Conservation (phyloP, 1,284 basidiomycete species). For the Vanrija sp. region DNA sequence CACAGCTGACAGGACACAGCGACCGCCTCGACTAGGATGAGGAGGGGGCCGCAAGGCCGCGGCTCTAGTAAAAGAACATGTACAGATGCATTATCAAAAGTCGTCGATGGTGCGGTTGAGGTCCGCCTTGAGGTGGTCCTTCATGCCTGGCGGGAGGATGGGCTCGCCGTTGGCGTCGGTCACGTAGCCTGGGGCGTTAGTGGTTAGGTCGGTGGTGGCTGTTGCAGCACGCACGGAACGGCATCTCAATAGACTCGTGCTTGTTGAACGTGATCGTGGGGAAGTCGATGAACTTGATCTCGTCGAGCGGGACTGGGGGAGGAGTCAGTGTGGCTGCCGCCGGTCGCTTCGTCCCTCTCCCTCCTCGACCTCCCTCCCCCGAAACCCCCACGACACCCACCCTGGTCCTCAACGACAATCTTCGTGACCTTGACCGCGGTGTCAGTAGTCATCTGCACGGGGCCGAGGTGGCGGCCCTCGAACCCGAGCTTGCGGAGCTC, state of each 20-base stretch:
- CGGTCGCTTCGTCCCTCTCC: neutral
- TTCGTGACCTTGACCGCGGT: slow-evolving; percentile 94
- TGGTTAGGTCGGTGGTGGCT: neutral
- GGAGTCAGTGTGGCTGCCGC: neutral
- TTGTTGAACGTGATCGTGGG: slow-evolving; percentile 81
- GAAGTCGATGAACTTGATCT: slow-evolving; percentile 72
- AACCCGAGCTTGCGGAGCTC: slow-evolving; percentile 84
- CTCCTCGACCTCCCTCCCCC: neutral
- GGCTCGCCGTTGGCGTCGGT: slow-evolving; percentile 54
- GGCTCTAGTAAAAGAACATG: too few relatives aligned
- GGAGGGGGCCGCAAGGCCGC: neutral
- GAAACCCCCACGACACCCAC: slow-evolving; percentile 47
- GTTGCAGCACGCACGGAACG: slow-evolving; percentile 64
- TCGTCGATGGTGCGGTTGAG: slow-evolving; percentile 77
- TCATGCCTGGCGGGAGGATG: slow-evolving; percentile 84
- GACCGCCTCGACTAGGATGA: slow-evolving; percentile 12
- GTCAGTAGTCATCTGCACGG: slow-evolving; percentile 96
- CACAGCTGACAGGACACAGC: neutral
- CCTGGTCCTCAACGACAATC: slow-evolving; percentile 72
- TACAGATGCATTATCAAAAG: slow-evolving; percentile 25
- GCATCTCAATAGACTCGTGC: slow-evolving; percentile 89
- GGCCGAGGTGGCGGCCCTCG: slow-evolving; percentile 73
- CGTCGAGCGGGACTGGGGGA: slow-evolving; percentile 58
- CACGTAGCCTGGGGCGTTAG: slow-evolving; percentile 50
- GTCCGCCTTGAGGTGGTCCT: slow-evolving; percentile 73